Conservation (phyloP, 805 yeast genomes). For the Saturnispora zaruensis region DNA sequence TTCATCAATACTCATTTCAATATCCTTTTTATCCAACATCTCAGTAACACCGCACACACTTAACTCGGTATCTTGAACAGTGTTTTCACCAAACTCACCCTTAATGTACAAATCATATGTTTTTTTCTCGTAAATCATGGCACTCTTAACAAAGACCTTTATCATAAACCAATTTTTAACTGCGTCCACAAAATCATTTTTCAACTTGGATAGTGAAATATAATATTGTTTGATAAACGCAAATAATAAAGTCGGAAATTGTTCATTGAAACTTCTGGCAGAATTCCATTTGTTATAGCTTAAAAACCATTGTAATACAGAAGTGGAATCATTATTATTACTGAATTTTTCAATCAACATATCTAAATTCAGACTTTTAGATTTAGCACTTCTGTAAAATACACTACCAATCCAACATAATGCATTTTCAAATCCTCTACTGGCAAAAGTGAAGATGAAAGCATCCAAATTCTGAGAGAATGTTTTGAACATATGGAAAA, state of each 20-base stretch:
- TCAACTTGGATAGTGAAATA: constrained; percentile 16
- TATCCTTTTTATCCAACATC: constrained; percentile 1
- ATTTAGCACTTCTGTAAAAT: constrained; percentile 4
- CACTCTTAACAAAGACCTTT: constrained; percentile 25
- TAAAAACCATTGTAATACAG: constrained; percentile 26
- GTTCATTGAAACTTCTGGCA: constrained; percentile 14
- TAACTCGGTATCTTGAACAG: neutral
- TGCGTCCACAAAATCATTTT: constrained; percentile 18
- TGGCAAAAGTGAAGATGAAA: constrained; percentile 17
- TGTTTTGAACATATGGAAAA: constrained; percentile 14
- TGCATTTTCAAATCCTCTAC: constrained; percentile 2
- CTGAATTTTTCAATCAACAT: constrained; percentile 18
- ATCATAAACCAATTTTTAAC: constrained; percentile 21
- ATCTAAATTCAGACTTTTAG: constrained; percentile 11
- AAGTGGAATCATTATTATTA: constrained; percentile 25
- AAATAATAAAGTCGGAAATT: constrained; percentile 22
- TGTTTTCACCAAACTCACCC: neutral
- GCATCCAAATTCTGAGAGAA: constrained; percentile 23
- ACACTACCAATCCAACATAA: constrained; percentile 8
- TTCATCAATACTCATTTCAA: neutral
- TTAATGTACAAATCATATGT: constrained; percentile 15
- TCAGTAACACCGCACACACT: neutral
- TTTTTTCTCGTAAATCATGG: constrained; percentile 17
- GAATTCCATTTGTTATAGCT: constrained; percentile 8
- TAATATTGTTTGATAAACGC: constrained; percentile 25